phyloP scores from a whole-genome alignment of 2,329 filamentous ascomycete species.

The Fusarium temperatum region DNA sequence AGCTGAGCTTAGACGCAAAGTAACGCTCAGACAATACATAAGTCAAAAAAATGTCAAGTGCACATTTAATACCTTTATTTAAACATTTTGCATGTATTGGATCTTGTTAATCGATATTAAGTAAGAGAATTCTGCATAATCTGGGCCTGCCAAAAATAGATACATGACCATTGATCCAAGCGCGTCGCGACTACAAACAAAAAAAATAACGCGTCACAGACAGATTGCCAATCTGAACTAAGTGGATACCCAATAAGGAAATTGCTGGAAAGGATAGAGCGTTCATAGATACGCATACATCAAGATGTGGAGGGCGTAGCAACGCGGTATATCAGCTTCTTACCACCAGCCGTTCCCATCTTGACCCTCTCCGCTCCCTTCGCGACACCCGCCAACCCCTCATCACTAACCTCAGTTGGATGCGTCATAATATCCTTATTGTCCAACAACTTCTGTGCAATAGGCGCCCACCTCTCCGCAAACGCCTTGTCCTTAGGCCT shows the following conservation, averaged over 20 bases:
- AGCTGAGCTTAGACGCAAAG: accelerated
- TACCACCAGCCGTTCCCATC: constrained; percentile 1
- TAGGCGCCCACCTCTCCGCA: neutral
- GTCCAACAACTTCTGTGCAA: neutral
- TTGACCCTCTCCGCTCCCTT: neutral
- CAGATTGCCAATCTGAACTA: too few relatives aligned
- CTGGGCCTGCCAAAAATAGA: neutral
- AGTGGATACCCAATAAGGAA: too few relatives aligned
- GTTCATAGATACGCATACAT: neutral
- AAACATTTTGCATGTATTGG: neutral
- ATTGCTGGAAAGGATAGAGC: neutral
- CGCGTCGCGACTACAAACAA: neutral
- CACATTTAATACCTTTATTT: too few relatives aligned
- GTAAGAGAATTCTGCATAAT: neutral
- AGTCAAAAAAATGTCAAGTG: neutral
- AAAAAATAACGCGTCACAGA: neutral
- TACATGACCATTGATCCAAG: too few relatives aligned
- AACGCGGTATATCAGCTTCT: neutral
- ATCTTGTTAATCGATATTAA: neutral
- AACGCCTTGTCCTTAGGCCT: neutral
- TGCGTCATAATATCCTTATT: neutral
- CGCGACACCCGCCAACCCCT: neutral
- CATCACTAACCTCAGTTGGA: neutral
- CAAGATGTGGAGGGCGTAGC: neutral
- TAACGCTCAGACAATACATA: accelerated